These are phyloP conservation scores for Pseudocercospora fuligena DNA, from an alignment of 2,329 filamentous ascomycete genomes.

Conservation along the genomic window DNA sequence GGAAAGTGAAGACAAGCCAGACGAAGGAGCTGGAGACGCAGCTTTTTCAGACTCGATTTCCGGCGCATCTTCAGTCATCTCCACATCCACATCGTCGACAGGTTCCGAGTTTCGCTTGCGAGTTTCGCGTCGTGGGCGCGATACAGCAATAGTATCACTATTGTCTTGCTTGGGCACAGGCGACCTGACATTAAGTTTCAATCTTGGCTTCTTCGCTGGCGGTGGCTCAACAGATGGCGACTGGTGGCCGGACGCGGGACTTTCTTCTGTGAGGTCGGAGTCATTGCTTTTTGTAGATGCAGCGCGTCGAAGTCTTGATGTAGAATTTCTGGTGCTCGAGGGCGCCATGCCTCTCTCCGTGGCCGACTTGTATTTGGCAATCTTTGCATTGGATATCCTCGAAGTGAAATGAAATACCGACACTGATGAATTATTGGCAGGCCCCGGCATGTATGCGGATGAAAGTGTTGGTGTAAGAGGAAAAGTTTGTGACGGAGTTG, in stretches of 20 bases:
- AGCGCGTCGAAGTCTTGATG: neutral
- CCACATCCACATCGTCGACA: conserved; percentile 21
- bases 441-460: conserved; percentile 9
- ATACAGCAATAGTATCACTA: conserved; percentile 33
- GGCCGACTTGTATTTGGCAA: conserved; percentile 35
- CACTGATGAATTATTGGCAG: conserved; percentile 13
- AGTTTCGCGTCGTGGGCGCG: conserved; percentile 30
- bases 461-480: conserved; percentile 2
- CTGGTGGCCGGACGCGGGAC: conserved; percentile 9
- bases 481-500: conserved; percentile 5
- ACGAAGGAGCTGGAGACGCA: conserved; percentile 29
- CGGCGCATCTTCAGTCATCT: conserved; percentile 11
- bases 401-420: conserved; percentile 38
- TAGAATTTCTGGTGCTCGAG: conserved; percentile 9
- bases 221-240: conserved; percentile 27
- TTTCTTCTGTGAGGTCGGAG: neutral
- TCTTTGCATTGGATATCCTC: conserved; percentile 36
- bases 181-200: conserved; percentile 38
- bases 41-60: conserved; percentile 14
- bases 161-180: conserved; percentile 18
- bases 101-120: conserved; percentile 26
- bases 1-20: conserved; percentile 32
- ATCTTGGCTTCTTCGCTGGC: conserved; percentile 31
- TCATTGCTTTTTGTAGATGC: neutral
- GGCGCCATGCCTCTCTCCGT: conserved; percentile 36